phyloP scores from a whole-genome alignment of 2,329 filamentous ascomycete genomes.

The Dactylella cylindrospora region DNA sequence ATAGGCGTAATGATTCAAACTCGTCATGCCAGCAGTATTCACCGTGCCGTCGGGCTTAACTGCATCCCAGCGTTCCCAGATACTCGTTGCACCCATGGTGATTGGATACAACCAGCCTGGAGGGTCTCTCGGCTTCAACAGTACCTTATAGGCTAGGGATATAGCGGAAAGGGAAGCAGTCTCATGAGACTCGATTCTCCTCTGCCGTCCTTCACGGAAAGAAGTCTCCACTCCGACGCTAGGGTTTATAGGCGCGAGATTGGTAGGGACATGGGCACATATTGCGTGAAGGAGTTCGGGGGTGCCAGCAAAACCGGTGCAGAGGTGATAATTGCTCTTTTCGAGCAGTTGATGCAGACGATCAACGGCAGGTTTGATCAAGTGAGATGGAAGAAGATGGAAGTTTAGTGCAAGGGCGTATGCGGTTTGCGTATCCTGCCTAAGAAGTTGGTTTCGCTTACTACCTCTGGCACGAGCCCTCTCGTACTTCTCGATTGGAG shows the following conservation, averaged over 20 bases:
- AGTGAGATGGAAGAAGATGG: constrained; percentile 49
- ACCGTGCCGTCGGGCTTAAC: constrained; percentile 55
- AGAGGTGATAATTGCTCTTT: constrained; percentile 51
- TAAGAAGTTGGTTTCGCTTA: constrained; percentile 48
- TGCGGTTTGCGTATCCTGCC: constrained; percentile 54
- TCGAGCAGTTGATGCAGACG: constrained; percentile 51
- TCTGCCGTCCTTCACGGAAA: too few relatives aligned
- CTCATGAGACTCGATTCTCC: too few relatives aligned
- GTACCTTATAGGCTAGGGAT: constrained; percentile 55
- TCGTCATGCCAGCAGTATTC: constrained; percentile 57
- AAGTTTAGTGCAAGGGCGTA: constrained; percentile 53
- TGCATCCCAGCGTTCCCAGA: constrained; percentile 59
- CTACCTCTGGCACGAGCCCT: too few relatives aligned
- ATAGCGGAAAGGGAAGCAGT: constrained; percentile 5
- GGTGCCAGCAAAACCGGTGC: constrained; percentile 56
- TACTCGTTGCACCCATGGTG: constrained; percentile 56
- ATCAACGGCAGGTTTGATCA: constrained; percentile 45
- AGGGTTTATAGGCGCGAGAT: constrained; percentile 11
- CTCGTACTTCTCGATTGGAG: background rate
- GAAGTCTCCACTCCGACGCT: too few relatives aligned
- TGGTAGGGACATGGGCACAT: constrained; percentile 47
- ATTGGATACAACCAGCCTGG: constrained; percentile 58
- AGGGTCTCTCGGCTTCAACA: constrained; percentile 55
- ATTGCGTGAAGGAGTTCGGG: constrained; percentile 52
- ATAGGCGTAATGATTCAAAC: constrained; percentile 59